A percentile compares a stretch with the other conserved stretches of the same genome.
These are phyloP conservation scores for Novymonas esmeraldas DNA, from an alignment of 208 protist genomes.

Conservation along the genomic window DNA sequence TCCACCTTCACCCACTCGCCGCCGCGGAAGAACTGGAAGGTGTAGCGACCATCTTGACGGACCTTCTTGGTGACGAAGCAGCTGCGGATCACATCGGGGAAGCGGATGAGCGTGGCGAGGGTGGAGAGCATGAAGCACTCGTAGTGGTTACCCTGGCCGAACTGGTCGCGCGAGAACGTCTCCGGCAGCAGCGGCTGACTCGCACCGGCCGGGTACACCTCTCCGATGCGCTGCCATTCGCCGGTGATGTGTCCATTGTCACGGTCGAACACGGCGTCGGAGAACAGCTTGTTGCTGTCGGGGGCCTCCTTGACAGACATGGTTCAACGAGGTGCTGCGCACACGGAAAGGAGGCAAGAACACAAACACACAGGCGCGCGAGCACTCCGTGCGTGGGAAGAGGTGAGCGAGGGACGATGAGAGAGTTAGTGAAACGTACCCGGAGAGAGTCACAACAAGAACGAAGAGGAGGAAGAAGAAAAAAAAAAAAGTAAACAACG, in stretches of 20 bases:
- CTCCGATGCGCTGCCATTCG: conserved; percentile 62
- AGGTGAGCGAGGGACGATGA: not conserved
- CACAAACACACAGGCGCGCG: not conserved
- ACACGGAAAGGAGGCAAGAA: too few species aligned
- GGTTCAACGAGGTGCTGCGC: not conserved
- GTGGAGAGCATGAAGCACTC: conserved; percentile 85
- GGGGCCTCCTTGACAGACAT: conserved; percentile 48
- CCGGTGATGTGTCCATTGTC: conserved; percentile 57
- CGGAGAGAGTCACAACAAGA: not conserved
- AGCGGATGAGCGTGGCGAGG: conserved; percentile 59
- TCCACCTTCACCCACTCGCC: conserved; percentile 76
- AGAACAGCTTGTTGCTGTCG: conserved; percentile 69
- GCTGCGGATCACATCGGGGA: conserved; percentile 73
- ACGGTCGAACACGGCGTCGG: conserved; percentile 63
- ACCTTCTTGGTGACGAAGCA: conserved; percentile 85
- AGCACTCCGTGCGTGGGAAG: not conserved
- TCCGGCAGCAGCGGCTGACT: conserved; percentile 62
- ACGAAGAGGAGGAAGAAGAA: not conserved
- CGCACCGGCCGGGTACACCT: conserved; percentile 59
- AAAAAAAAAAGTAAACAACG: conserved; percentile 10
- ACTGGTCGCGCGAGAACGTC: conserved; percentile 65
- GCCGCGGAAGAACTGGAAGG: conserved; percentile 84
- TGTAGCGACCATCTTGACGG: conserved; percentile 79
- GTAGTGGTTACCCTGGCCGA: conserved; percentile 82
- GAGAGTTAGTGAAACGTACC: not conserved